Base-by-base conservation (phyloP, 73 alveolate genomes). In the Loxodes magnus region DNA sequence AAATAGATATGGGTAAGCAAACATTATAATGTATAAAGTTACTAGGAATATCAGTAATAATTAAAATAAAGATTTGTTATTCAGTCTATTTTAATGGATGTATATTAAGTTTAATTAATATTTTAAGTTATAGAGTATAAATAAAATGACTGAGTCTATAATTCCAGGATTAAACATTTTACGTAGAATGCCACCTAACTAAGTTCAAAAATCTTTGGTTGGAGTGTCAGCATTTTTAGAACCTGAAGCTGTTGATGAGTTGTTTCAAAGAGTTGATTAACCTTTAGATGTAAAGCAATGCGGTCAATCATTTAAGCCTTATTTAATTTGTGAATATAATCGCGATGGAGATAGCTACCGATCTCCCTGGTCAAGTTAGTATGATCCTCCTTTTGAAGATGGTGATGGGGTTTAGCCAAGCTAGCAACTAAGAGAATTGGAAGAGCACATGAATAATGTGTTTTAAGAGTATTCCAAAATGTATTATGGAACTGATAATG, bases 321-420 rank as follows among this genome's bases (percentile, higher is more conserved):
- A 64, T 67, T 49, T 82, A 17, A 73, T 68, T 29, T 64, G 91
- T 38, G 95, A 82, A 39, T 77, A 44, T 75, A 82, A 82, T 42
- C 57, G 87, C 38, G 95, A 77, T 37, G 95, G 88, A 2, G 77
- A 77, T 42, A 44, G 87, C 14, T 82, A 64, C 46, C 62, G 95
- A 43, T 82, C 91, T 10, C 95, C 95, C 34, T 77, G 82, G 83
- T 41, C 85, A 20, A 82, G 77, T 50, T 29, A 53, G n/a, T 82
- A 82, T 49, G 75, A 68, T 61, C 95, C 95, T 0, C 71, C 77
- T 3, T 17, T 60, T 2, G 58, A 53, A n/a, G 79, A 67, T 6
- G 64, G 61, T 51, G 50, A 36, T 36, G 51, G 30, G 51, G 80
- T 79, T 24, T 53, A 82, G 15, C 74, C 55, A n/a, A 78, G n/a